These are phyloP conservation scores for Colletotrichum scovillei DNA, from an alignment of 2,329 filamentous ascomycete genomes.

Conservation along the genomic window DNA sequence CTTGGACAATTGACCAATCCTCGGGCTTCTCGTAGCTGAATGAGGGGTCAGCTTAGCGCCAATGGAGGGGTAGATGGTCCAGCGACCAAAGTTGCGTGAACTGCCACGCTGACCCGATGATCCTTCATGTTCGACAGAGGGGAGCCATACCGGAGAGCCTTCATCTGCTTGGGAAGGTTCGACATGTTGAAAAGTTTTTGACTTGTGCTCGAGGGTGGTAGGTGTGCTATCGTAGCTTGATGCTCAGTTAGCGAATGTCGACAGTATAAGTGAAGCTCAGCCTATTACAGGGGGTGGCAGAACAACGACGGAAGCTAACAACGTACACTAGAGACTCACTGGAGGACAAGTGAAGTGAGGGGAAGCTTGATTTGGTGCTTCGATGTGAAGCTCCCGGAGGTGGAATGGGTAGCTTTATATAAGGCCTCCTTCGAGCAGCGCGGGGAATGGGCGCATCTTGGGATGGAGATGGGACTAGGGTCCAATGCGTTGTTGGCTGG, in stretches of 20 bases:
- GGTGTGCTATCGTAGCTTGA: conserved; percentile 2
- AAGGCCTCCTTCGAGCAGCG: conserved; percentile 12
- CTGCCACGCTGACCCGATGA: neutral
- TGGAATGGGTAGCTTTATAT: conserved; percentile 4
- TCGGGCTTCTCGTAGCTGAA: conserved; percentile 71
- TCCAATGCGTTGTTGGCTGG: conserved; percentile 19
- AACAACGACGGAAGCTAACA: too few relatives aligned
- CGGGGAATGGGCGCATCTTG: conserved; percentile 26
- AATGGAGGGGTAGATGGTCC: conserved; percentile 31
- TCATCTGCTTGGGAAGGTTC: conserved; percentile 65
- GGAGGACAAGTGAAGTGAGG: neutral
- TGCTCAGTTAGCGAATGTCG: neutral
- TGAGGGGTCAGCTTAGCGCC: conserved; percentile 37
- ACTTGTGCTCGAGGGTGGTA: neutral
- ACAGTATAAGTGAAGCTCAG: neutral
- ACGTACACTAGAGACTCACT: neutral
- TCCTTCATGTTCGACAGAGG: neutral
- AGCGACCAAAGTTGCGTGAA: conserved; percentile 10
- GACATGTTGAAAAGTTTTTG: conserved; percentile 47
- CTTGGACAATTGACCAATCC: conserved; percentile 69
- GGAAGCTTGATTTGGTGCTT: neutral
- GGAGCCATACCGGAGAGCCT: conserved; percentile 67
- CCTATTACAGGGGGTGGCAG: too few relatives aligned
- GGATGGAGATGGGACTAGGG: conserved; percentile 20
- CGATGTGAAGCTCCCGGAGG: neutral